Conservation (phyloP, 352 stramenopile genomes). For the Pythium aquatile region DNA sequence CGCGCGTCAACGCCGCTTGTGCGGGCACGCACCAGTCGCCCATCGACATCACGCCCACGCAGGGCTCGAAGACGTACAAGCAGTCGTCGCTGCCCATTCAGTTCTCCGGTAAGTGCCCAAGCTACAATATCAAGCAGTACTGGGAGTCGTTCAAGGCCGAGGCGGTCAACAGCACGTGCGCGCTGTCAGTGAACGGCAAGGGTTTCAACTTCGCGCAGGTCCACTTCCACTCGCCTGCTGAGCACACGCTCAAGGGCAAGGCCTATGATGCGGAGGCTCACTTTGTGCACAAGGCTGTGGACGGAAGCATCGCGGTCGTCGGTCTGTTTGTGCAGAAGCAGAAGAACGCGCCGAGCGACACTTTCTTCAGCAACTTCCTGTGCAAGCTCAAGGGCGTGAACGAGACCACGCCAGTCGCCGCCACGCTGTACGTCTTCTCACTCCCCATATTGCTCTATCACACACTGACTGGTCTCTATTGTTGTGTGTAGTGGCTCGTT, state of each 20-base stretch:
- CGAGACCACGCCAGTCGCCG: not conserved
- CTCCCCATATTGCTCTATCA: not conserved
- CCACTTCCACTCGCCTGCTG: slow-evolving; percentile 43
- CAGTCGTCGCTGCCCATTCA: slow-evolving; percentile 1
- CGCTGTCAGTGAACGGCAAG: slow-evolving; percentile 17
- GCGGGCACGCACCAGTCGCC: slow-evolving; percentile 12
- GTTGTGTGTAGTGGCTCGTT: slow-evolving; percentile 8
- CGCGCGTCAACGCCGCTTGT: not conserved
- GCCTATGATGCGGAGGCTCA: slow-evolving; percentile 35
- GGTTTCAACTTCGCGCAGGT: slow-evolving; percentile 37
- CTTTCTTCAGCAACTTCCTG: slow-evolving; percentile 35
- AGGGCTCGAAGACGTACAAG: slow-evolving; percentile 1
- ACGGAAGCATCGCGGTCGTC: slow-evolving; percentile 29
- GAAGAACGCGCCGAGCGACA: slow-evolving; percentile 17
- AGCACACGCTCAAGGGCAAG: slow-evolving; percentile 41
- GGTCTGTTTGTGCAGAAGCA: slow-evolving; percentile 27
- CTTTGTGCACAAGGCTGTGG: slow-evolving; percentile 44
- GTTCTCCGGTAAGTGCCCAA: slow-evolving; percentile 9
- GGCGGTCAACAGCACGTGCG: slow-evolving; percentile 5
- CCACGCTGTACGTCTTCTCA: slow-evolving; percentile 9
- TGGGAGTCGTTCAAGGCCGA: slow-evolving; percentile 5
- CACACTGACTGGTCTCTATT: not conserved
- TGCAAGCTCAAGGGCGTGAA: slow-evolving; percentile 34
- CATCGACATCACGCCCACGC: slow-evolving; percentile 7
- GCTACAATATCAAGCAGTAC: slow-evolving; percentile 11